Base-by-base conservation (phyloP, 2,329 filamentous ascomycete genomes). In the Cordyceps cateniannulata region DNA sequence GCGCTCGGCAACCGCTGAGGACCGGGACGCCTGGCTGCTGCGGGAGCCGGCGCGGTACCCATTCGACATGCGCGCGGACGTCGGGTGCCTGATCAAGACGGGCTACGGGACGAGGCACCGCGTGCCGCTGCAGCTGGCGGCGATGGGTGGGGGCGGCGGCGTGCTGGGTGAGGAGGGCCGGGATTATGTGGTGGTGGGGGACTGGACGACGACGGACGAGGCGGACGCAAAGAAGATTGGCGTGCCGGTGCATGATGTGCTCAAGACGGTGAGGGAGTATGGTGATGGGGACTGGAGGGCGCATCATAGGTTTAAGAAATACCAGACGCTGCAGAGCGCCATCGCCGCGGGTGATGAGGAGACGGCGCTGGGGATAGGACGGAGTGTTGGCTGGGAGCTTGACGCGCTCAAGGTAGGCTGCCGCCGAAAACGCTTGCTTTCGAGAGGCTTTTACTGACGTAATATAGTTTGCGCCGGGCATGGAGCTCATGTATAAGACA, bases 41-140 rank as follows among this genome's bases (percentile, higher is more conserved):
- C 64, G 32, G 32, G 32, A 69, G 65, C 64, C 71, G 55, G 72
- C 73, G n/a, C 64, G 63, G n/a, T 75, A 76, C 59, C 73, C 77
- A 3, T 69, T 83, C 60, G 73, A 81, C 60, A 69, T 79, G 40
- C 69, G 70, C 56, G 70, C 71, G 42, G 81, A 84, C 59, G 75
- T 83, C 8, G 79, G 76, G 35, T 73, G 81, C 63, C 75, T 84
- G 54, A 70, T 84, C 64, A 84, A 84, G 70, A 83, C 81, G 5
- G 81, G 81, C 32, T 84, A 81, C 66, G 81, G 81, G 59, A 83
- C 81, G 20, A 76, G 76, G 51, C 70, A 77, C 54, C 76, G 81
- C 16, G 72, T 84, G 29, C 70, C 74, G 5, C 74, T 76, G 12
- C 77, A 80, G 68, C 69, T 84, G 12, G 71, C 75, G 47, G 80